phyloP scores from a whole-genome alignment of 768 basidiomycete species.

The Gymnopilus dilepis region DNA sequence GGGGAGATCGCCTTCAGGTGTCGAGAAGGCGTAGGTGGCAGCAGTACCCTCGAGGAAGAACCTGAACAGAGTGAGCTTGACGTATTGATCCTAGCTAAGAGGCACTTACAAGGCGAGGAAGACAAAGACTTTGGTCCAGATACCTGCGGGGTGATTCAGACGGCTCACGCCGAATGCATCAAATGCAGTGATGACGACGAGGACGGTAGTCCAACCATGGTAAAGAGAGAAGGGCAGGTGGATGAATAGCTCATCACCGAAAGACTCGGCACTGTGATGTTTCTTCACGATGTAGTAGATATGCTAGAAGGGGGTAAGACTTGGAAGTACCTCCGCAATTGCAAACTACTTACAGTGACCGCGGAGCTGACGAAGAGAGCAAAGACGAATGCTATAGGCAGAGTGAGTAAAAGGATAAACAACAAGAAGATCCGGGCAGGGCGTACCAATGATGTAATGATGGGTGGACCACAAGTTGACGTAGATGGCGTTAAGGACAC shows the following conservation, averaged over 20 bases:
- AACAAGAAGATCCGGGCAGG: neutral
- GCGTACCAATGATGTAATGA: slow-evolving; percentile 70
- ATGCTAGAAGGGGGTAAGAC: slow-evolving; percentile 55
- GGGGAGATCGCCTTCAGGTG: slow-evolving; percentile 88
- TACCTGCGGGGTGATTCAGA: slow-evolving; percentile 62
- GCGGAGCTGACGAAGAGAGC: slow-evolving; percentile 85
- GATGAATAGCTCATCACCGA: slow-evolving; percentile 84
- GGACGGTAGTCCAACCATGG: slow-evolving; percentile 91
- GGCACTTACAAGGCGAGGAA: slow-evolving; percentile 82
- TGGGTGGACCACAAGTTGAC: slow-evolving; percentile 84
- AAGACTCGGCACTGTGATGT: slow-evolving; percentile 65
- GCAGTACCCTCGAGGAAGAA: slow-evolving; percentile 94
- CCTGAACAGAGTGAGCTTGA: slow-evolving; percentile 39
- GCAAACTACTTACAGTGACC: slow-evolving; percentile 45
- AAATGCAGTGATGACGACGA: slow-evolving; percentile 82
- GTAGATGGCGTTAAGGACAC: slow-evolving; percentile 86
- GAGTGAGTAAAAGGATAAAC: slow-evolving; percentile 9
- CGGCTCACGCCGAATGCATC: slow-evolving; percentile 90
- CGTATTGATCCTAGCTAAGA: slow-evolving; percentile 10
- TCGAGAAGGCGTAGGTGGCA: slow-evolving; percentile 93
- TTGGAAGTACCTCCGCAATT: slow-evolving; percentile 25
- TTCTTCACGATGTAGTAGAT: slow-evolving; percentile 97
- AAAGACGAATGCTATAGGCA: slow-evolving; percentile 76
- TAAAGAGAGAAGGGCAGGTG: slow-evolving; percentile 97
- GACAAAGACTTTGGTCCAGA: slow-evolving; percentile 95